Evolutionary conservation across 2,329 filamentous ascomycete genomes (phyloP), one percentile per base, ranked within the genome.

Genomic region (Ascochyta koolunga): DNA sequence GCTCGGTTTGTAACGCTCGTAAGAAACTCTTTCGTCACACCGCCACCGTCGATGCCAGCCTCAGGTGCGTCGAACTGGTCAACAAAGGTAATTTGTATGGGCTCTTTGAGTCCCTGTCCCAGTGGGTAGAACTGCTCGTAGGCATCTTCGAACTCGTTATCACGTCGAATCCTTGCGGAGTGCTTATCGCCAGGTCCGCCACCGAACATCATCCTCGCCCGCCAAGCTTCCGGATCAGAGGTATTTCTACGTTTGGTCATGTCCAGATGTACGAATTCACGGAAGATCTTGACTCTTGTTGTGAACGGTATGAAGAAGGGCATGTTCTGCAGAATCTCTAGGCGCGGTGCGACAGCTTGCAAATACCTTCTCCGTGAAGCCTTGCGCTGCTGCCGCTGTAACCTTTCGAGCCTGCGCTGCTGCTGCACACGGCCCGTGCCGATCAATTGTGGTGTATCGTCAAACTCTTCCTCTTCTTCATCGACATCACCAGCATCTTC

Each of bases 11-110:
- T 96, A 42, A 96, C 86, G 58, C 90, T 95, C 1, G 88, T 96
- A 11, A 99, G 80, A 58, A 99, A 99, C 68, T 99, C 95, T 66
- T 99, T 99, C 2, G 93, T 97, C 8, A 99, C 95, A 58, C 95
- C 95, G 8, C 95, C 95, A 0, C 95, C 95, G 69, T 99, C 95
- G 50, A 99, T 98, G 9, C 95, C 95, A 11, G 93, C 93, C 76
- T 99, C 95, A 7, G 86, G 82, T 1, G 88, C 85, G 56, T 89
- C 90, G 63, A 96, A 99, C 55, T 92, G 85, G 70, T 99, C 95
- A 37, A 97, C 87, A 72, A 99, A 99, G 0, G 91, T 95, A 67
- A 99, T 98, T 69, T 96, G 91, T 31, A 99, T 96, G 0, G 92
- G 91, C 69, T 98, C 93, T 70, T 98, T 98, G 50, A 99, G 77